Evolutionary conservation across 148 eudicot genomes (phyloP), one percentile per base, ranked within the genome.

Genomic region (Nepenthes mirabilis): DNA sequence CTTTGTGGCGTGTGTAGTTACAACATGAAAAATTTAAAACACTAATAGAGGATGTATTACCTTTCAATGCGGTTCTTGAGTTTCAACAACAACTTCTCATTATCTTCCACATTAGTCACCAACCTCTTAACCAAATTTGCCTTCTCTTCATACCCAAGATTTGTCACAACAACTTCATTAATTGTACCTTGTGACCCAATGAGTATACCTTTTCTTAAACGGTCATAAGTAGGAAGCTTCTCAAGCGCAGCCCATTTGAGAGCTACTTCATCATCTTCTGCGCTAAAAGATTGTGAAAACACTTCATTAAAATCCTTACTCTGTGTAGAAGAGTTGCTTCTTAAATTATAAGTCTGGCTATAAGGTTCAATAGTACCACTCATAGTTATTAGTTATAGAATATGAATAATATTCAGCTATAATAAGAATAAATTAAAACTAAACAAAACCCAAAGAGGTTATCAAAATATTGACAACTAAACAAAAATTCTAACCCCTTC

Each of bases 261-360:
- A 55, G 57, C 57, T 32, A 6, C 57, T 8, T 34, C 57, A 55
- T 55, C 57, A 55, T 55, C 57, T 55, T 55, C 57, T 14, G 3
- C 35, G 52, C 12, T 2, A 2, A 11, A 10, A 3, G 52, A 49
- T 2, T 12, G 52, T 12, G 52, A 49, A n/a, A 49, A 49, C 2
- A 49, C 52, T 49, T 49, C 52, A 2, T 3, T 49, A 49, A 12
- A 4, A 49, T 49, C 12, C 2, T 49, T 9, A 5, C 52, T 49
- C 52, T 12, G 11, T 12, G 12, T 3, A 2, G 52, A 49, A 49
- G 52, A 49, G 12, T 2, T 49, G 11, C 52, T 49, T 49, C 52
- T 10, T 49, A 49, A 11, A n/a, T 12, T 49, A n/a, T n/a, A n/a
- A n/a, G n/a, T n/a, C n/a, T n/a, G n/a, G n/a, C n/a, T n/a, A n/a